Percentiles rank a stretch among this genome's conserved stretches.
Conservation (phyloP, 2,329 filamentous ascomycete species). For the Phyllosticta citriasiana region DNA sequence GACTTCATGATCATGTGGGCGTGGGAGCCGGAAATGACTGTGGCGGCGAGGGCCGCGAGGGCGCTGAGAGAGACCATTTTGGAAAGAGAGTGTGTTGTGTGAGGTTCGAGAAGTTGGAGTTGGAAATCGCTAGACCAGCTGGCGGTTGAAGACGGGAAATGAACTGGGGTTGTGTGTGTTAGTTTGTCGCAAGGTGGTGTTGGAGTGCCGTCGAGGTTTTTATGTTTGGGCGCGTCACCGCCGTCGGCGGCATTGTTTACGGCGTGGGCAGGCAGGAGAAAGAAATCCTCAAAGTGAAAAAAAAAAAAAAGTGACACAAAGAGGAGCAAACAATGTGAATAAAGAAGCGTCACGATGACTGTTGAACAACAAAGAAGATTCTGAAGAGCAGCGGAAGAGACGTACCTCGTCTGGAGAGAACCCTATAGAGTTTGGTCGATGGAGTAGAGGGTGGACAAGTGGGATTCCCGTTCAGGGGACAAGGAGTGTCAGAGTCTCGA, state of each 20-base stretch:
- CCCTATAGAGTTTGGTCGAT: not conserved
- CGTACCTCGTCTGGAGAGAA: not conserved
- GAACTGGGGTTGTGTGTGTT: not conserved
- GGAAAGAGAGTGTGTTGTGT: constrained; percentile 20
- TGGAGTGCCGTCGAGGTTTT: not conserved
- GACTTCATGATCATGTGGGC: constrained; percentile 68
- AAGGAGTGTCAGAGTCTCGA: constrained; percentile 3
- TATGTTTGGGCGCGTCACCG: not conserved
- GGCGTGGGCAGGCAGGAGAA: not conserved
- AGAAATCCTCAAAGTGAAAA: not conserved
- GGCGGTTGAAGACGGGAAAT: not conserved
- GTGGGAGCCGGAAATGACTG: constrained; percentile 48
- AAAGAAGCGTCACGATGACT: not conserved
- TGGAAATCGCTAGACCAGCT: constrained; percentile 8
- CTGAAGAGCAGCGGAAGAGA: not conserved
- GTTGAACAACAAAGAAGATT: not conserved
- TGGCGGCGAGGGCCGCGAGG: constrained; percentile 40
- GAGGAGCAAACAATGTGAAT: not conserved
- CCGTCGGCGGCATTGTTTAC: not conserved
- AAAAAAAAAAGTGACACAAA: not conserved
- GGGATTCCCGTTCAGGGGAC: not conserved
- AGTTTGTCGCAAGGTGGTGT: not conserved
- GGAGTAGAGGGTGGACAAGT: not conserved
- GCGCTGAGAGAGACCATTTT: constrained; percentile 41
- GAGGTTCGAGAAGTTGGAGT: not conserved